Evolutionary conservation across 2,329 filamentous ascomycete species (phyloP).

Genomic region (Ramichloridium luteum): DNA sequence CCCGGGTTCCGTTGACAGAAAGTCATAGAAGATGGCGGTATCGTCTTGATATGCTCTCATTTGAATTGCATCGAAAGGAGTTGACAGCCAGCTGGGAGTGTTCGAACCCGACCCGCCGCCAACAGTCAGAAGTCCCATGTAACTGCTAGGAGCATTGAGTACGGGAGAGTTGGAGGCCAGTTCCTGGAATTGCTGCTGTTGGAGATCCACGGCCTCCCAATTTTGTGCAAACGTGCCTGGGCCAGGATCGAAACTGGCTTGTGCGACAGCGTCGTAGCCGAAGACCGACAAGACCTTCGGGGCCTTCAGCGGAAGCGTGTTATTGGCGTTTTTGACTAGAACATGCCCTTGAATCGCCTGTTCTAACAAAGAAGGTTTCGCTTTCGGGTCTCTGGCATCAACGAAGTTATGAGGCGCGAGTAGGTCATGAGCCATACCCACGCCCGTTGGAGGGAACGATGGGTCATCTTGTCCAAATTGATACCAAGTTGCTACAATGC

Average conservation of each 20-base stretch:
- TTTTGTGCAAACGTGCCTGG: slow-evolving; percentile 15
- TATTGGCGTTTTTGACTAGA: slow-evolving; percentile 49
- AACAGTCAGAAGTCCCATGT: slow-evolving; percentile 24
- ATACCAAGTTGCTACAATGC: slow-evolving; percentile 43
- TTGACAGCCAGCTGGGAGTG: slow-evolving; percentile 23
- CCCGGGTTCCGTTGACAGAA: slow-evolving; percentile 35
- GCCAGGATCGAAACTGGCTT: slow-evolving; percentile 18
- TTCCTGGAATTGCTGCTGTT: slow-evolving; percentile 13
- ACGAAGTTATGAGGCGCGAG: slow-evolving; percentile 40
- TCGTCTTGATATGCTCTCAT: slow-evolving; percentile 35
- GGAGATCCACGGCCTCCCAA: slow-evolving; percentile 15
- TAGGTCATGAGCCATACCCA: slow-evolving; percentile 41
- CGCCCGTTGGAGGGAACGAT: slow-evolving; percentile 27
- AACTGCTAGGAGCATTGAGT: slow-evolving; percentile 13
- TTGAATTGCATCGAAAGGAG: slow-evolving; percentile 26
- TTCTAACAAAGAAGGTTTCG: slow-evolving; percentile 39
- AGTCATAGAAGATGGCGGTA: slow-evolving; percentile 50
- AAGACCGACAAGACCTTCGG: slow-evolving; percentile 46
- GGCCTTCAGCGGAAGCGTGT: slow-evolving; percentile 41
- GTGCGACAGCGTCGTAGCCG: slow-evolving; percentile 43
- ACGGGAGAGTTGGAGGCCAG: slow-evolving; percentile 24
- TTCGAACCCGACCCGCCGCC: slow-evolving; percentile 26
- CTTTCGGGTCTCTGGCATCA: slow-evolving; percentile 42
- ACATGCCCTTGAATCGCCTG: slow-evolving; percentile 53
- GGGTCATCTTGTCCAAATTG: slow-evolving; percentile 40